Evolutionary conservation across 768 basidiomycete genomes (phyloP).

Genomic region (Kwoniella botswanensis): DNA sequence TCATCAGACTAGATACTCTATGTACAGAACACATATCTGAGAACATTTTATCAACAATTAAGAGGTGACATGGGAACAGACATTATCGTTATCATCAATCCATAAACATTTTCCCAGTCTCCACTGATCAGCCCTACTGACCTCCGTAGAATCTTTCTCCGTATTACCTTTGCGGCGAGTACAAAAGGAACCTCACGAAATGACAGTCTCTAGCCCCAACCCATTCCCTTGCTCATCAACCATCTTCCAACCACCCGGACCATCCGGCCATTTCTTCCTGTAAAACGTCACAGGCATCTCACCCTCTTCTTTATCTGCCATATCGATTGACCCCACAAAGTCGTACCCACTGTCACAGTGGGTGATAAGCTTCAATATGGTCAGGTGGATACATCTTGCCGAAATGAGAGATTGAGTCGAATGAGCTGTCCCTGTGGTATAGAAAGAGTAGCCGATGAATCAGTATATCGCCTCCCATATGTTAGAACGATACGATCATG

Average conservation of each 20-base stretch:
- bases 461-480: too few species aligned
- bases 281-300: slow-evolving; percentile 51
- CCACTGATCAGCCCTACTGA: not conserved
- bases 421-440: slow-evolving; percentile 46
- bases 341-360: slow-evolving; percentile 42
- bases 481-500: too few species aligned
- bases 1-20: not conserved
- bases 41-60: not conserved
- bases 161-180: not conserved
- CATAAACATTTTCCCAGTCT: not conserved
- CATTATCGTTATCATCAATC: not conserved
- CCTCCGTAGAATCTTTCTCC: too few species aligned
- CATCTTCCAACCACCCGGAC: not conserved
- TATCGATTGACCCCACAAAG: slow-evolving; percentile 48
- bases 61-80: not conserved
- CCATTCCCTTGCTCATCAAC: not conserved
- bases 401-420: slow-evolving; percentile 44
- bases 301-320: slow-evolving; percentile 49
- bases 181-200: not conserved
- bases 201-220: not conserved
- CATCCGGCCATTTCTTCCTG: slow-evolving; percentile 25
- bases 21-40: not conserved
- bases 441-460: not conserved
- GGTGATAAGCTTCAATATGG: slow-evolving; percentile 48
- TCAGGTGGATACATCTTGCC: slow-evolving; percentile 48